Conservation (phyloP, 2,329 filamentous ascomycete genomes). For the Remersonia thermophila region DNA sequence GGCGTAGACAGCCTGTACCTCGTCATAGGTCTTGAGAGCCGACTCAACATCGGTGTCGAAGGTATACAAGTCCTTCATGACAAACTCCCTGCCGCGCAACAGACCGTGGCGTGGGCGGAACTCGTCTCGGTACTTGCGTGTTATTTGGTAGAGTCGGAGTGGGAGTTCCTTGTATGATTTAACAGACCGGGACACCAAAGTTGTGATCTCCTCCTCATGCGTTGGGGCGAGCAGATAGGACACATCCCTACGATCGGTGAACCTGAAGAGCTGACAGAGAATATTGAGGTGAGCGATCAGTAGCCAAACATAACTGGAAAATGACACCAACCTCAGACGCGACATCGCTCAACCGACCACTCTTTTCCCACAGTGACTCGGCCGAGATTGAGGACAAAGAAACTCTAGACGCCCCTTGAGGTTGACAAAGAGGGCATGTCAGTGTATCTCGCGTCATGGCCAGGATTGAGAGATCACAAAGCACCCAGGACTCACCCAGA, state of each 20-base stretch:
- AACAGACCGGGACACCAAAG: conserved; percentile 58
- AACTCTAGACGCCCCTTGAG: conserved; percentile 67
- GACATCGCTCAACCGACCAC: conserved; percentile 64
- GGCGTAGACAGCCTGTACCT: conserved; percentile 62
- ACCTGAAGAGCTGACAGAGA: conserved; percentile 54
- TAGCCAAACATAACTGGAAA: background rate
- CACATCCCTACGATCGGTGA: conserved; percentile 65
- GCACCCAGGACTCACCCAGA: conserved; percentile 12
- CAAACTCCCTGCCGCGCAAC: conserved; percentile 76
- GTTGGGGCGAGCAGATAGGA: conserved; percentile 76
- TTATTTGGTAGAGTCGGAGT: conserved; percentile 79
- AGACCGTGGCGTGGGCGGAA: conserved; percentile 77
- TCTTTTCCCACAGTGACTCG: conserved; percentile 69
- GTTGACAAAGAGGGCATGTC: background rate
- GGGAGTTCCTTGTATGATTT: conserved; percentile 81
- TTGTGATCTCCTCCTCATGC: conserved; percentile 92
- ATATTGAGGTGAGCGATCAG: conserved; percentile 5
- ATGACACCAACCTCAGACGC: conserved; percentile 50
- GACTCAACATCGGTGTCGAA: conserved; percentile 60
- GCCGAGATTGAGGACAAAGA: conserved; percentile 78
- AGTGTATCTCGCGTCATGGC: too few species aligned
- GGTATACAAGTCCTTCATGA: conserved; percentile 98
- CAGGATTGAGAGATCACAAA: background rate
- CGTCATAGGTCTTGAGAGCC: conserved; percentile 70
- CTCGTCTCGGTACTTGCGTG: conserved; percentile 91